A percentile compares a stretch with the other conserved stretches of the same genome.
phyloP scores from a whole-genome alignment of 176 grass and related monocot species.

The Chloris gayana region DNA sequence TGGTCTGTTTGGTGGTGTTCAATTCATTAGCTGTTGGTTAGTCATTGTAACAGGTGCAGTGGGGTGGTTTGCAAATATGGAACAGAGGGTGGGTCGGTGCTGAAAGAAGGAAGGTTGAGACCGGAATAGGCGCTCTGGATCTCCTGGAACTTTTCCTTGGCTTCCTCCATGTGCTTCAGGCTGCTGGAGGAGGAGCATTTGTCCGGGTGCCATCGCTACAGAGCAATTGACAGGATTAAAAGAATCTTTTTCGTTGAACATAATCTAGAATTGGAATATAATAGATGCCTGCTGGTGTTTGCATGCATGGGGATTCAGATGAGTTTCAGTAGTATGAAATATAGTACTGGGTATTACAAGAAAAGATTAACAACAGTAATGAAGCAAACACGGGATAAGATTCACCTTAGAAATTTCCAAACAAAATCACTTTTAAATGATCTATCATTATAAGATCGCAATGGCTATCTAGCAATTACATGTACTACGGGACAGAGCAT shows the following conservation, averaged over 20 bases:
- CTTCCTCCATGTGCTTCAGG: constrained; percentile 62
- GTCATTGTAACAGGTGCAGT: background rate
- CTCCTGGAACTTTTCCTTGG: constrained; percentile 97
- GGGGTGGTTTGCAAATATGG: constrained; percentile 20
- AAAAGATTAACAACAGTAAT: background rate
- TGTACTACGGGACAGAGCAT: background rate
- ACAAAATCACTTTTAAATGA: background rate
- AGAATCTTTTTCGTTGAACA: background rate
- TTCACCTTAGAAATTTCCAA: background rate
- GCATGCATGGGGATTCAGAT: constrained; percentile 14
- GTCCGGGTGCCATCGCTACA: constrained; percentile 96
- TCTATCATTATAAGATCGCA: background rate
- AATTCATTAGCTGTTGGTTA: constrained; percentile 31
- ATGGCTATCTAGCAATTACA: background rate
- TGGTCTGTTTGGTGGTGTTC: constrained; percentile 23
- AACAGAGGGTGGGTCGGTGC: constrained; percentile 7
- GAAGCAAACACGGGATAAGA: background rate
- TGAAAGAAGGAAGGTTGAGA: constrained; percentile 38
- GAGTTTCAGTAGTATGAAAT: background rate
- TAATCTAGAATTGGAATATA: constrained; percentile 12
- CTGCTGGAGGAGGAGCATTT: constrained; percentile 74
- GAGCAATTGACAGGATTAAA: constrained; percentile 9
- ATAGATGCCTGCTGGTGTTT: background rate
- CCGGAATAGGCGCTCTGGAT: constrained; percentile 91
- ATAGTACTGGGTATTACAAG: background rate